Base-by-base conservation (phyloP, 2,329 filamentous ascomycete species). In the Botrytis porri region DNA sequence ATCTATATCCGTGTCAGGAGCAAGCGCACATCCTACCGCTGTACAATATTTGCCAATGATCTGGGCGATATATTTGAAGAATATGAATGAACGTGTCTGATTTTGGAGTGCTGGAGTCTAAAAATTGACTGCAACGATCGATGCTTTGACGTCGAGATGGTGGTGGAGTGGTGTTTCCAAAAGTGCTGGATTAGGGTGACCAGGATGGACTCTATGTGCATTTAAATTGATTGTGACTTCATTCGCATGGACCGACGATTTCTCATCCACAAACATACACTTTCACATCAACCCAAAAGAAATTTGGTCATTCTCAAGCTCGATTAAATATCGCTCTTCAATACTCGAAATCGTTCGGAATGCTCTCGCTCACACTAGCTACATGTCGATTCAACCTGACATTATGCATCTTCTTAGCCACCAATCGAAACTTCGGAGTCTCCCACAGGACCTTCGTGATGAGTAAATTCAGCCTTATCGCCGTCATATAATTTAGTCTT, bases 41-140 rank as follows among this genome's bases (percentile, higher is more conserved):
- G 29, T 20, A 22, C 25, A 1, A n/a, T n/a, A 8, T 51, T 43
- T 48, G 8, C 22, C 29, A n/a, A 10, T 45, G 8, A 25, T 65
- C 12, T 20, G 5, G 8, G 16, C 3, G 14, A 3, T 3, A 25
- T n/a, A 18, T 10, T 32, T 37, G 12, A 51, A n/a, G 16, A 0
- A 12, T 12, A 6, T 25, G 29, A 37, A 12, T 0, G 10, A n/a
- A 18, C 18, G 14, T 0, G 25, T 63, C 22, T 25, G 20, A 2
- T 9, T 35, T 25, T 48, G 20, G 41, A n/a, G 12, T 54, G 16
- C 51, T 18, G 7, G 6, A 45, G 12, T 48, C 20, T 20, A 4
- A 7, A 37, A 7, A n/a, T 48, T 20, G n/a, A n/a, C 20, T 9
- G 6, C 4, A 20, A 22, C 35, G 29, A 22, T 64, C 3, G 22